Base-by-base conservation (phyloP, 1,139 yeast genomes). In the Suhomyces kunorum region DNA sequence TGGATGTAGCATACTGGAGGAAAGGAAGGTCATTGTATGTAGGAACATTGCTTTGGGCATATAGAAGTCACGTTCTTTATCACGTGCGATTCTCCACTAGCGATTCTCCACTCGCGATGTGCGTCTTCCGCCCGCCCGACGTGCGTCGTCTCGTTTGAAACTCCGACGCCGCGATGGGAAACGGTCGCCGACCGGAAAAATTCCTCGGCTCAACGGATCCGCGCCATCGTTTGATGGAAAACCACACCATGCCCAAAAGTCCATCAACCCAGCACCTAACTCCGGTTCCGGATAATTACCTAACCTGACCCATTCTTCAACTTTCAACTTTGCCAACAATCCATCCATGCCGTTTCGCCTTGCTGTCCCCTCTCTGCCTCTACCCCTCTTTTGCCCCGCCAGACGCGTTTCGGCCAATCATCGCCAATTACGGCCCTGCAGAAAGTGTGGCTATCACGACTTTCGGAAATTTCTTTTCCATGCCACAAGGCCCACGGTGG, bases 351-450 rank as follows among this genome's bases (percentile, higher is more conserved):
- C 6, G 12, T 9, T 7, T 4, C 11, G n/a, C n/a, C n/a, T n/a
- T 5, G 22, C 22, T 6, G 4, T 20, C 8, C 8, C 7, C 7
- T 4, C 7, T 4, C 11, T 20, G 22, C 9, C 22, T 20, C 7
- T 4, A 13, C 33, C 33, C 33, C 33, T 30, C 33, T 12, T 16
- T 13, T 30, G 22, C 33, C 33, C 33, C 33, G 33, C 33, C 33
- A 22, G 23, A 28, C 32, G 24, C 32, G 24, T 18, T 7, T 11
- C 32, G 12, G 32, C 32, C 32, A 28, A 28, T 28, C 22, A 28
- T 11, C 22, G 22, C 7, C 7, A 4, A 11, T 11, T 20, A 6
- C n/a, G 22, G 22, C 22, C 22, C 22, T 20, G 22, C 22, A 20
- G 22, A 8, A 11, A n/a, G 11, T 8, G 22, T 6, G 22, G 22